Evolutionary conservation across 805 yeast species (phyloP), one percentile per base, ranked within the genome.

Genomic region (Wickerhamomyces hampshirensis): DNA sequence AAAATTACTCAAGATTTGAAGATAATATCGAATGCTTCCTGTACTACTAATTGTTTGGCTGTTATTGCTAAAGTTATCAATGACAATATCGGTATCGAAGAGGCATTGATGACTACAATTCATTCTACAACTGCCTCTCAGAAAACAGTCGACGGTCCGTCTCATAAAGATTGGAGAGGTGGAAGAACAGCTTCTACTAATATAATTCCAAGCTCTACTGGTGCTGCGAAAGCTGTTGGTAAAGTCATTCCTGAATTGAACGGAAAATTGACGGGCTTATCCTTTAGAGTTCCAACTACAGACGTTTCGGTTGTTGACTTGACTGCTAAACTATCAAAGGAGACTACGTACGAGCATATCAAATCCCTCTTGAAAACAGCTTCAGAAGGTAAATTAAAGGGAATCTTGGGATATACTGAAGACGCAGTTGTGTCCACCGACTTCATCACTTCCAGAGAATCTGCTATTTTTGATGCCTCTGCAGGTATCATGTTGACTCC

Each of bases 91-190:
- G 83, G 82, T 53, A 74, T 78, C 53, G 80, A 76, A 60, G 84
- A 78, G 66, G 84, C 81, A 67, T 72, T 78, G 60, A 78, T 78
- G 84, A 77, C 84, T 66, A 77, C 84, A 46, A 82, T 76, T 43
- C 84, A 77, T 71, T 74, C 83, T 58, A 69, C 75, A 65, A 77
- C 84, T 45, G 84, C 84, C 44, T 73, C 84, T 48, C 84, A 78
- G 65, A 77, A 77, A 70, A 76, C 83, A 46, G 84, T 78, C 53
- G 84, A 78, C 60, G 84, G 84, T 68, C 81, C 84, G 59, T 77
- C 84, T 61, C 81, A 75, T 69, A 78, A 78, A 69, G 84, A 77
- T 69, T 77, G 84, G 84, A 76, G 84, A 75, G 84, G 84, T 69
- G 84, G 84, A 63, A 73, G 84, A 71, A 75, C 84, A 53, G 84